Evolutionary conservation across 2,329 filamentous ascomycete genomes (phyloP), one percentile per base, ranked within the genome.

Genomic region (Fusarium torulosum): DNA sequence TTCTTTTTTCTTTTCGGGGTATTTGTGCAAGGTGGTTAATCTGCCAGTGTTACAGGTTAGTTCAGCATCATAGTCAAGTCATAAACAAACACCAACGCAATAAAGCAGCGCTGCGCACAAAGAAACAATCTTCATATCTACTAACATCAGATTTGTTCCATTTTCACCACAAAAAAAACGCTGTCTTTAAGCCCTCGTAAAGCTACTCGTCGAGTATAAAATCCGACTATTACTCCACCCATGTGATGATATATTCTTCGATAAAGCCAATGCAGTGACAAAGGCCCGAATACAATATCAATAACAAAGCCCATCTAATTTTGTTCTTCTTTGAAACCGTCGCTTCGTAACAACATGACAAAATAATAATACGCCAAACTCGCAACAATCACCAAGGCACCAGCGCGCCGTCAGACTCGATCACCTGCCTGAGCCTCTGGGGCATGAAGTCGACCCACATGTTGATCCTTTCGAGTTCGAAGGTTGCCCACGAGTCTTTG

Each of bases 381-480:
- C n/a, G n/a, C 21, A 44, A 35, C 38, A 50, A 51, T 76, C 63
- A 79, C 77, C 78, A 79, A 17, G 74, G 52, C 11, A 79, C 73
- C 67, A 79, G 65, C 44, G 61, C 69, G 0, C 77, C 77, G 4
- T 77, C 75, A 3, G 58, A 72, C 7, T 76, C 75, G 20, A 79
- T 53, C 6, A 79, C 75, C 42, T 75, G 69, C 59, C 65, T 72
- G 47, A 80, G 31, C 29, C 78, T 63, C 68, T 77, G 74, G 19
- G 74, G 75, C 78, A 79, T 80, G 19, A 75, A 73, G 21, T 79
- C 78, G 9, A 79, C 76, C 78, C 78, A 79, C 53, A 76, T 60
- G 45, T 79, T 74, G 44, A 79, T 59, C 43, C 73, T 72, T 53
- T 76, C 76, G 66, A 77, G 72, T 2, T 73, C 69, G 35, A 79